Evolutionary conservation across 1,139 yeast species (phyloP), one percentile per base, ranked within the genome.

Genomic region (Hansenula lynferdii): DNA sequence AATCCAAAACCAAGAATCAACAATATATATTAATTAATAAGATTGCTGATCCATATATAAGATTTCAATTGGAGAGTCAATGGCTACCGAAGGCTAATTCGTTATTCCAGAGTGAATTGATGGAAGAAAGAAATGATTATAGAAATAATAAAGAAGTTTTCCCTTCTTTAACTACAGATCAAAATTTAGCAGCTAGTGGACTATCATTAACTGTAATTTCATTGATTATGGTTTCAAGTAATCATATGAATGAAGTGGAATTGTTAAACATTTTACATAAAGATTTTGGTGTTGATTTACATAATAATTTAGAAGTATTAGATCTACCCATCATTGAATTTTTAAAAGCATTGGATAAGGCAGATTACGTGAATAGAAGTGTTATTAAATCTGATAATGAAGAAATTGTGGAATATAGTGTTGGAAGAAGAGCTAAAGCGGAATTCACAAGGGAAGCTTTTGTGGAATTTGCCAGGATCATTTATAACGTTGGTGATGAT

Each of bases 161-260:
- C 16, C 51, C 54, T 3, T 30, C 44, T 1, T 41, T 55, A 2
- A 30, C 37, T 6, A 46, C 50, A 0, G 56, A 52, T 16, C 23
- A 35, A 5, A 54, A 51, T 3, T 25, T 59, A 3, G 40, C 57
- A n/a, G 41, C 50, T 1, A 54, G 54, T 28, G 71, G 70, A 0
- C 37, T 64, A 3, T 49, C 54, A 5, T 27, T 62, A 14, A 48
- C 64, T 0, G 44, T 65, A 3, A 32, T 65, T 0, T 47, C 60
- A 5, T 41, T 60, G 3, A 44, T 67, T 1, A 45, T 62, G 2
- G 45, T 67, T 4, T 53, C 59, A 24, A 56, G 53, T 3, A 64
- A 66, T 34, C 60, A 59, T 36, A 50, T 66, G 24, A 53, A 56
- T 15, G 61, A 62, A 35, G 48, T 42, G n/a, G 70, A 67, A 31